These are phyloP conservation scores for Mytilinidion resinicola DNA, from an alignment of 495 filamentous ascomycete genomes.

Conservation along the genomic window DNA sequence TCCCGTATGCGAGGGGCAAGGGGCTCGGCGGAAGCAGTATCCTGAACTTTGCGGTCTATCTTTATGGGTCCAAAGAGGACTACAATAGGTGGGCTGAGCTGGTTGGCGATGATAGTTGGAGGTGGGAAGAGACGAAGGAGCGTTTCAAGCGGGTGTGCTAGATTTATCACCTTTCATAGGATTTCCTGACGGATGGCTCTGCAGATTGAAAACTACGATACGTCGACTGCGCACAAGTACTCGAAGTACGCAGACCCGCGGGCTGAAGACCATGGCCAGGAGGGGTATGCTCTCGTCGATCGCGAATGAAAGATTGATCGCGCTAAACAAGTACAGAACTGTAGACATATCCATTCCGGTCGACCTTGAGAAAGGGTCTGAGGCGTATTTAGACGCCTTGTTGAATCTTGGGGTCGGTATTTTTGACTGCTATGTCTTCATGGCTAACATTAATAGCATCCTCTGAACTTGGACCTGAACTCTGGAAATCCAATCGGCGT, in stretches of 20 bases:
- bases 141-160: slow-evolving; percentile 1
- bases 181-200: not conserved
- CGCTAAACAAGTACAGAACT: not conserved
- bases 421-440: not conserved
- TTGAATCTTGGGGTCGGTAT: slow-evolving; percentile 4
- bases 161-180: no score
- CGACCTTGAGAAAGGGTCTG: slow-evolving; percentile 10
- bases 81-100: slow-evolving; percentile 24
- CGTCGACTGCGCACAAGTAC: slow-evolving; percentile 1
- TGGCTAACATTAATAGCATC: not conserved
- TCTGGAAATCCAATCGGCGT: slow-evolving; percentile 20
- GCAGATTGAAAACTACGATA: slow-evolving; percentile 18
- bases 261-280: slow-evolving; percentile 11
- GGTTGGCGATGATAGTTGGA: slow-evolving; percentile 23
- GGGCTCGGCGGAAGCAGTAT: slow-evolving; percentile 20
- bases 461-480: slow-evolving; percentile 20
- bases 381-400: slow-evolving; percentile 10
- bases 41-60: slow-evolving; percentile 21
- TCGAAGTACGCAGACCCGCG: slow-evolving; percentile 18
- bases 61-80: slow-evolving; percentile 20
- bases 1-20: slow-evolving; percentile 16
- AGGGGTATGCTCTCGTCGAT: not conserved
- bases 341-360: slow-evolving; percentile 19
- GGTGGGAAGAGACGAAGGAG: slow-evolving; percentile 18
- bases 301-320: not conserved